Conservation (phyloP, 1,139 yeast species). For the Nakaseomyces glabratus region DNA sequence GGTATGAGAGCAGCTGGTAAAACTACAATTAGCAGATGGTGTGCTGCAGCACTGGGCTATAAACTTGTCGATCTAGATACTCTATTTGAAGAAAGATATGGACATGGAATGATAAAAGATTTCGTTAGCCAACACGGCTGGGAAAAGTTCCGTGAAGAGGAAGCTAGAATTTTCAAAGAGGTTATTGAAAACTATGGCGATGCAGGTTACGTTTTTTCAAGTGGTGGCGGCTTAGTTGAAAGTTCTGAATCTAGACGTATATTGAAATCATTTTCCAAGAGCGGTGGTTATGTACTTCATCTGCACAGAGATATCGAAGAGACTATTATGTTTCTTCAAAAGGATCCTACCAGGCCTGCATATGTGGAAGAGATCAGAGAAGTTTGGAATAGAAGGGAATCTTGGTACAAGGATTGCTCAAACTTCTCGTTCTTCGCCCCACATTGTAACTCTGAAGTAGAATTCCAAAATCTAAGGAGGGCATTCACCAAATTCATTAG, state of each 20-base stretch:
- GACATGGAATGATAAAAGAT: constrained; percentile 49
- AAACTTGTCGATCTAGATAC: constrained; percentile 71
- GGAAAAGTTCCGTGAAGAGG: constrained; percentile 73
- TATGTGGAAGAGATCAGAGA: constrained; percentile 66
- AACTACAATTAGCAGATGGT: constrained; percentile 75
- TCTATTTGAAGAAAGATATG: constrained; percentile 47
- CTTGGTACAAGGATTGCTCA: constrained; percentile 73
- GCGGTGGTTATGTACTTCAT: constrained; percentile 68
- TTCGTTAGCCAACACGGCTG: constrained; percentile 68
- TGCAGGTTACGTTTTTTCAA: constrained; percentile 64
- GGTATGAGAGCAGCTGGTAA: constrained; percentile 99
- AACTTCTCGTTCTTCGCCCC: constrained; percentile 72
- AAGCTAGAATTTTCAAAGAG: constrained; percentile 49
- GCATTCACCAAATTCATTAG: constrained; percentile 52
- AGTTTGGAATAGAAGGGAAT: constrained; percentile 79
- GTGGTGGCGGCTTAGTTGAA: constrained; percentile 97
- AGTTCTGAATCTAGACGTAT: constrained; percentile 54
- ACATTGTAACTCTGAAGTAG: constrained; percentile 50
- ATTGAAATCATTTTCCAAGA: constrained; percentile 44
- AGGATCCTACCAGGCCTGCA: constrained; percentile 84
- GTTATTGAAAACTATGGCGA: constrained; percentile 40
- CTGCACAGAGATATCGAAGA: constrained; percentile 81
- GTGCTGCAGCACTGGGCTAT: constrained; percentile 64
- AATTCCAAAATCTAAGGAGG: constrained; percentile 48
- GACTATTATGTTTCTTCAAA: constrained; percentile 61